A percentile compares a stretch with the other conserved stretches of the same genome.
phyloP scores from a whole-genome alignment of 1,284 basidiomycete genomes.

The Heterobasidion occidentale region DNA sequence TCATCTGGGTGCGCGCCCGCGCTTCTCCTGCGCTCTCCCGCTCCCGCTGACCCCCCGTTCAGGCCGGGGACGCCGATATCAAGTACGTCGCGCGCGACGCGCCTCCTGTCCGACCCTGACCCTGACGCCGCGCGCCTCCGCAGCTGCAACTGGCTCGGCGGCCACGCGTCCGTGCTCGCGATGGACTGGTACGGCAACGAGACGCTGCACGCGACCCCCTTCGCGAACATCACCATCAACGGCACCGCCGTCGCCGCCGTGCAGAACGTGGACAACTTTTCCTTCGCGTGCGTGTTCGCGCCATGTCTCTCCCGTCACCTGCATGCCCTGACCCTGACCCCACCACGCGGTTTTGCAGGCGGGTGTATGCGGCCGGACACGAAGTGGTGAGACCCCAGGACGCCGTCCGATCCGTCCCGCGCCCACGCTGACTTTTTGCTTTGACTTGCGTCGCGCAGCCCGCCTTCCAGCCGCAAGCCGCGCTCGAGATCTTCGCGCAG shows the following conservation, averaged over 20 bases:
- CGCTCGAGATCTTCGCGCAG: neutral
- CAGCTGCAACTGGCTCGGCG: slow-evolving; percentile 1
- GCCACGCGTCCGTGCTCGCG: neutral
- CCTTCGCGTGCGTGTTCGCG: neutral
- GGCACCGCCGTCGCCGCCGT: slow-evolving; percentile 1
- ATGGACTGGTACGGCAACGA: slow-evolving; percentile 1
- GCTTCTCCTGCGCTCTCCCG: neutral
- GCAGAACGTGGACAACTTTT: neutral
- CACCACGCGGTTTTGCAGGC: neutral
- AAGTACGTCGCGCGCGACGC: neutral
- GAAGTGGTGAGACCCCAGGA: neutral
- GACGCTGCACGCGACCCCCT: neutral
- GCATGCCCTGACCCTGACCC: too few species aligned
- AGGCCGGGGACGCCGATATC: slow-evolving; percentile 1
- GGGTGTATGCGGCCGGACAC: neutral
- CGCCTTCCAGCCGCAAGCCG: neutral
- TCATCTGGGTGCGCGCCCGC: slow-evolving; percentile 45
- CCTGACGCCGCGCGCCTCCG: neutral
- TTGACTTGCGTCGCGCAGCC: neutral
- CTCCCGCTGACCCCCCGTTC: neutral
- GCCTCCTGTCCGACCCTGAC: neutral
- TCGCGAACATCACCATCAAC: neutral
- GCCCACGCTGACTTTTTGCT: neutral
- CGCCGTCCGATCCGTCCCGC: neutral
- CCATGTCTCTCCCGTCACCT: neutral